Percentiles rank a stretch among this genome's conserved stretches.
These are phyloP conservation scores for Epichloe festucae DNA, from an alignment of 2,329 filamentous ascomycete genomes.

Conservation along the genomic window DNA sequence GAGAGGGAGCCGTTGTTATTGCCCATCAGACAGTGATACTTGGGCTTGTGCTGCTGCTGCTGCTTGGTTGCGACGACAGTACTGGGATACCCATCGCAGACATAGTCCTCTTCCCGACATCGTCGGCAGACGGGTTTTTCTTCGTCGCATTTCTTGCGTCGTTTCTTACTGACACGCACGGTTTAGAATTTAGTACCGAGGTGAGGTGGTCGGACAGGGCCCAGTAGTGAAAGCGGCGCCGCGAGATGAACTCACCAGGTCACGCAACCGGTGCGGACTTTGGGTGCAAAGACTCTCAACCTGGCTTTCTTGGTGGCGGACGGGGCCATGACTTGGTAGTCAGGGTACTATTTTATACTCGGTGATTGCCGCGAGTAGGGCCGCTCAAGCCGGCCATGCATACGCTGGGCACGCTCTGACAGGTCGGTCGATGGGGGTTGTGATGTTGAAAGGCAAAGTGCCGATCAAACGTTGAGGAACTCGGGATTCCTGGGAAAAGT, in stretches of 20 bases:
- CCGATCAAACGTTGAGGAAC: not conserved
- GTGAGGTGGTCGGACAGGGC: not conserved
- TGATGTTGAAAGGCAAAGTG: not conserved
- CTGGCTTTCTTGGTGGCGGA: conserved; percentile 1
- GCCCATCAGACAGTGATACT: not conserved
- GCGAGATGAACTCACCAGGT: conserved; percentile 1
- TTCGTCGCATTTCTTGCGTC: conserved; percentile 4
- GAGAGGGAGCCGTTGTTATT: not conserved
- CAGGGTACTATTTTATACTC: not conserved
- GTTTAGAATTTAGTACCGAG: not conserved
- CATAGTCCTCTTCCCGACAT: conserved; percentile 1
- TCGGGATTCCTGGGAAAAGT: not conserved
- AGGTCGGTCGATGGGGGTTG: not conserved
- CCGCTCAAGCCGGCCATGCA: not conserved
- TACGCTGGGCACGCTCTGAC: not conserved
- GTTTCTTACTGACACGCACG: not conserved
- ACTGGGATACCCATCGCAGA: conserved; percentile 1
- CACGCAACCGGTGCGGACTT: conserved; percentile 3
- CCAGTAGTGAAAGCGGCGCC: not conserved
- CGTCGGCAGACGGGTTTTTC: conserved; percentile 1
- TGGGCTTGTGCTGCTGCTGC: not conserved
- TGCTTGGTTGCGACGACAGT: not conserved
- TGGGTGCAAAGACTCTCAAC: conserved; percentile 1
- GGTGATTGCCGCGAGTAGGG: not conserved
- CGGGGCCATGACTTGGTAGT: not conserved